These are phyloP conservation scores for Phytophthora pisi DNA, from an alignment of 352 stramenopile genomes.

Conservation along the genomic window DNA sequence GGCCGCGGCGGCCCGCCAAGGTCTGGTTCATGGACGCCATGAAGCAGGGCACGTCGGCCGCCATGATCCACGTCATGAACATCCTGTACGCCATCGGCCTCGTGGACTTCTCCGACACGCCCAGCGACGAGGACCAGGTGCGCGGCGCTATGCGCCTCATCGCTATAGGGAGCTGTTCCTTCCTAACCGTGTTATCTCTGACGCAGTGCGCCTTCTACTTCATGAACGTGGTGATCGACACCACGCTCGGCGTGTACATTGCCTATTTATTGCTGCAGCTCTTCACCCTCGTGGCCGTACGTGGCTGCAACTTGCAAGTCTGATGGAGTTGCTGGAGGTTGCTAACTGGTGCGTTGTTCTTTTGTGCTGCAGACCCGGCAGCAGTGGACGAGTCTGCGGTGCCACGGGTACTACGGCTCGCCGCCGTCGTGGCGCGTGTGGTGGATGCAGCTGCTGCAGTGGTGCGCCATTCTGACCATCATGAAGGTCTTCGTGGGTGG, in stretches of 20 bases:
- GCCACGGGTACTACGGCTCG: conserved; percentile 70
- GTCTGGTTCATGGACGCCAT: conserved; percentile 88
- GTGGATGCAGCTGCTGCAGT: conserved; percentile 66
- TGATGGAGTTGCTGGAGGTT: neutral
- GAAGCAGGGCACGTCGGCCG: conserved; percentile 81
- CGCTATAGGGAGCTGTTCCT: neutral
- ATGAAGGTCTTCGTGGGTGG: conserved; percentile 77
- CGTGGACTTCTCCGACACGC: conserved; percentile 56
- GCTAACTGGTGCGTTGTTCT: neutral
- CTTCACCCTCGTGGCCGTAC: conserved; percentile 60
- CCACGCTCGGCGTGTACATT: conserved; percentile 82
- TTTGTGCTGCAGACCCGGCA: conserved; percentile 42
- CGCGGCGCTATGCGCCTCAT: neutral
- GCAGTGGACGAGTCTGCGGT: conserved; percentile 65
- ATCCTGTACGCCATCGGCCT: conserved; percentile 80
- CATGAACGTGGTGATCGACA: conserved; percentile 88
- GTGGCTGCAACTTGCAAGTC: neutral
- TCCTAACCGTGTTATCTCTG: neutral
- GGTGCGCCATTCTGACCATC: conserved; percentile 62
- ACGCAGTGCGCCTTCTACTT: conserved; percentile 85
- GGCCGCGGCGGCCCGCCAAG: conserved; percentile 56
- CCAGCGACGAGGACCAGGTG: conserved; percentile 69
- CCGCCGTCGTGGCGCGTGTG: conserved; percentile 72
- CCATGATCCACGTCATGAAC: conserved; percentile 83
- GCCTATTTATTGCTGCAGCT: conserved; percentile 77